Evolutionary conservation across 352 stramenopile species (phyloP).

Genomic region (Phytophthora ramorum): DNA sequence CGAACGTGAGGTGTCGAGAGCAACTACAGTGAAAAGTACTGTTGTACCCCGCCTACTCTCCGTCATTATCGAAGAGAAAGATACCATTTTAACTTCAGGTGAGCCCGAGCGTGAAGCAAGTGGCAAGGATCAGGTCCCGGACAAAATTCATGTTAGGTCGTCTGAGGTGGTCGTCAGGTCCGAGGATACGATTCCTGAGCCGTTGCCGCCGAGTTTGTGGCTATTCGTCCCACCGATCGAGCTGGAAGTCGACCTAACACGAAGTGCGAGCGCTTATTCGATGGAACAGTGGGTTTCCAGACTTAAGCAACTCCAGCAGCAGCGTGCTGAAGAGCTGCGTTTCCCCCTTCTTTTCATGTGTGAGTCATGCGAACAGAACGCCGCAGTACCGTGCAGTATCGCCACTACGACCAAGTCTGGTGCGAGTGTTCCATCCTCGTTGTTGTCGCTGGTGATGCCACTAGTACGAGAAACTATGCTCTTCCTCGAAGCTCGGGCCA

Average conservation of each 20-base stretch:
- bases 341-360: constrained; percentile 74
- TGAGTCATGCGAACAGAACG: constrained; percentile 43
- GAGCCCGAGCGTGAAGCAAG: constrained; percentile 33
- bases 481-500: constrained; percentile 62
- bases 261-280: constrained; percentile 35
- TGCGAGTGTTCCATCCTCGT: constrained; percentile 43
- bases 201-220: constrained; percentile 63
- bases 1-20: constrained; percentile 28
- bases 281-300: constrained; percentile 56
- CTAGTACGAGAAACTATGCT: constrained; percentile 72
- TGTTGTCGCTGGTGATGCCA: constrained; percentile 66
- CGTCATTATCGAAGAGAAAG: constrained; percentile 32
- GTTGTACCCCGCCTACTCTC: constrained; percentile 22
- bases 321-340: constrained; percentile 43
- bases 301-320: constrained; percentile 47
- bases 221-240: constrained; percentile 62
- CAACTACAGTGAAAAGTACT: constrained; percentile 18
- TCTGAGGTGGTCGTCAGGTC: neutral
- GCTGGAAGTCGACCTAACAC: constrained; percentile 34
- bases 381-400: constrained; percentile 32
- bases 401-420: constrained; percentile 32
- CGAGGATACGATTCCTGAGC: constrained; percentile 27
- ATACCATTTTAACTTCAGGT: neutral
- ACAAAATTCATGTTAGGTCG: constrained; percentile 4
- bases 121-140: constrained; percentile 17